Conservation (phyloP, 352 stramenopile genomes). For the Pelagophyceae sp. region DNA sequence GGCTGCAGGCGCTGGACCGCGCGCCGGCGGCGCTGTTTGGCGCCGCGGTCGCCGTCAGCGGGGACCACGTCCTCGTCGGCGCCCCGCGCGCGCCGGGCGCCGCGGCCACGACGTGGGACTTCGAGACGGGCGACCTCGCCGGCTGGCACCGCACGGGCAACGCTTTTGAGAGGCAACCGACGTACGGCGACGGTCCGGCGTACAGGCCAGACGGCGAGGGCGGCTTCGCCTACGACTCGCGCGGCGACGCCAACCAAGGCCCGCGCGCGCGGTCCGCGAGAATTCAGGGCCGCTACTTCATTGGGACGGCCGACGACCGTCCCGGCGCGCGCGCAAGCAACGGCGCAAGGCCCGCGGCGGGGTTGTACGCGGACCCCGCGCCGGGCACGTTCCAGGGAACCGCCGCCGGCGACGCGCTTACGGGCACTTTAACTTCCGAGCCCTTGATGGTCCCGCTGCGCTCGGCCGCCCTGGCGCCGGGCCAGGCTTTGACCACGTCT, state of each 20-base stretch:
- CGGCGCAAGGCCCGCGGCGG: constrained; percentile 16
- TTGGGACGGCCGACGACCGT: constrained; percentile 83
- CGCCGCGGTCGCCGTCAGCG: constrained; percentile 44
- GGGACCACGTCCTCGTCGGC: constrained; percentile 44
- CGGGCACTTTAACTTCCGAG: constrained; percentile 83
- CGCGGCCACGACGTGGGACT: constrained; percentile 86
- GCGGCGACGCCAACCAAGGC: constrained; percentile 37
- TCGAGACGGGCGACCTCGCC: constrained; percentile 86
- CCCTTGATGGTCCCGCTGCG: constrained; percentile 72
- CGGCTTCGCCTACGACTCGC: constrained; percentile 56
- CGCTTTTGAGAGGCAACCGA: constrained; percentile 85
- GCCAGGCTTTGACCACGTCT: constrained; percentile 28
- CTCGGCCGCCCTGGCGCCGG: constrained; percentile 37
- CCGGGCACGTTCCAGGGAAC: constrained; percentile 59
- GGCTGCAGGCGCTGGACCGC: constrained; percentile 33
- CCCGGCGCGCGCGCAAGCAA: constrained; percentile 33
- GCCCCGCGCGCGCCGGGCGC: constrained; percentile 42
- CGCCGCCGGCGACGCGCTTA: constrained; percentile 73
- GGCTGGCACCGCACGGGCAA: constrained; percentile 81
- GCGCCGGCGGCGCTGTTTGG: constrained; percentile 47
- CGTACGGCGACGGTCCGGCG: constrained; percentile 81
- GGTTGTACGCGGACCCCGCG: constrained; percentile 36
- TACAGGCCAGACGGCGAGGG: constrained; percentile 82
- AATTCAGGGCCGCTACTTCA: constrained; percentile 78
- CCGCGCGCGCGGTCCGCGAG: constrained; percentile 39